These are phyloP conservation scores for Monilinia polystroma DNA, from an alignment of 2,329 filamentous ascomycete genomes.

Conservation along the genomic window DNA sequence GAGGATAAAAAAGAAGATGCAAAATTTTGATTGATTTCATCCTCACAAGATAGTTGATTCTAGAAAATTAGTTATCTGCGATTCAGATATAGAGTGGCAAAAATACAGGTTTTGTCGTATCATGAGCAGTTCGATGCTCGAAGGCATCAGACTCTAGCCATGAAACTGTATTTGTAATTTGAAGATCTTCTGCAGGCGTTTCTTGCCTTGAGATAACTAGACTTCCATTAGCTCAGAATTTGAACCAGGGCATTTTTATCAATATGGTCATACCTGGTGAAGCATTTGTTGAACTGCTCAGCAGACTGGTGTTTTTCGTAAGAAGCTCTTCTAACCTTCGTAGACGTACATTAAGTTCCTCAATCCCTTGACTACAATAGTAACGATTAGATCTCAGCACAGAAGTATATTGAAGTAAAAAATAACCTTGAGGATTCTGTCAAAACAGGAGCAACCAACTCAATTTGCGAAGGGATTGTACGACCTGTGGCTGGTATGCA, in stretches of 20 bases:
- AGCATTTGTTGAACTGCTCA: background rate
- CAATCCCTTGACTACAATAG: slow-evolving; percentile 25
- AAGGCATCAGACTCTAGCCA: slow-evolving; percentile 21
- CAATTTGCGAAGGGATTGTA: background rate
- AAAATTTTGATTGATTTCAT: slow-evolving; percentile 22
- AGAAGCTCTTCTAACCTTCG: slow-evolving; percentile 30
- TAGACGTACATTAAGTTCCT: slow-evolving; percentile 28
- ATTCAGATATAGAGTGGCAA: background rate
- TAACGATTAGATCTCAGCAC: background rate
- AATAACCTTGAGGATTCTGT: background rate
- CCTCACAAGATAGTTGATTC: slow-evolving; percentile 4
- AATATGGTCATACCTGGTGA: background rate
- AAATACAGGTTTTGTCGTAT: slow-evolving; percentile 1
- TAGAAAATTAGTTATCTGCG: background rate
- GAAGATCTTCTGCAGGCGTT: slow-evolving; percentile 9
- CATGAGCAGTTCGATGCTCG: background rate
- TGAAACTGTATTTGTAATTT: slow-evolving; percentile 13
- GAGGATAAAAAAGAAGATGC: too few relatives aligned
- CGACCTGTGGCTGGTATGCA: slow-evolving; percentile 1
- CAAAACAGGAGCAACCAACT: background rate
- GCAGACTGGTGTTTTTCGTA: background rate
- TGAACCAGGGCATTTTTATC: background rate
- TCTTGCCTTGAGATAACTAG: slow-evolving; percentile 2
- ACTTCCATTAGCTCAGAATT: background rate
- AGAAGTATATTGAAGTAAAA: background rate